These are phyloP conservation scores for Fagus sylvatica DNA, from an alignment of 306 rosid species.

Conservation along the genomic window DNA sequence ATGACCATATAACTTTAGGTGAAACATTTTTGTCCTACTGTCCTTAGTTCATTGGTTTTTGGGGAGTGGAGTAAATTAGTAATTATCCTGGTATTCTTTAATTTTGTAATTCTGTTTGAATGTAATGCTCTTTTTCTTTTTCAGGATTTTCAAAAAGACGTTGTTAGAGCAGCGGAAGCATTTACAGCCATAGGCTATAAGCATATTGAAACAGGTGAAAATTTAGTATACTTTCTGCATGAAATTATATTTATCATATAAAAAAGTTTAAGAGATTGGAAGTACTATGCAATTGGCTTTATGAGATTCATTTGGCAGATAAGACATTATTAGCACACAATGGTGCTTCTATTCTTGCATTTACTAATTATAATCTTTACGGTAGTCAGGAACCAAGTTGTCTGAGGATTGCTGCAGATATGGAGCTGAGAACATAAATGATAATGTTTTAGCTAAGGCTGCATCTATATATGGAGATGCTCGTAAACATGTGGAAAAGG, in stretches of 20 bases:
- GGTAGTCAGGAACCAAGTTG: constrained; percentile 90
- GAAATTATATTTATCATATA: neutral
- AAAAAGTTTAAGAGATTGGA: constrained; percentile 11
- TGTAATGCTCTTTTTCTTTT: constrained; percentile 14
- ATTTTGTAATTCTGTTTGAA: neutral
- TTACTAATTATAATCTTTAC: constrained; percentile 28
- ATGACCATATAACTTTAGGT: neutral
- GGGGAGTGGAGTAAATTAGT: neutral
- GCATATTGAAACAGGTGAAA: constrained; percentile 93
- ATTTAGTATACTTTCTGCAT: constrained; percentile 15
- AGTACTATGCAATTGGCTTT: constrained; percentile 13
- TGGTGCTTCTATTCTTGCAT: neutral
- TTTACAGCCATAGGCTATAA: constrained; percentile 80
- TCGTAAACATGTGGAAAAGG: constrained; percentile 94
- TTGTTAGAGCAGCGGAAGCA: constrained; percentile 85
- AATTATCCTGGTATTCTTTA: neutral
- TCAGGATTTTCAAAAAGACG: constrained; percentile 94
- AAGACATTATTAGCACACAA: constrained; percentile 20
- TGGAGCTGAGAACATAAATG: constrained; percentile 82
- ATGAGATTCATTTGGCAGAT: constrained; percentile 4
- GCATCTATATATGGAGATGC: constrained; percentile 95
- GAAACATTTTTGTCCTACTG: neutral
- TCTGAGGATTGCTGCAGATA: constrained; percentile 97
- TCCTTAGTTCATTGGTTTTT: neutral
- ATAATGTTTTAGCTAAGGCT: constrained; percentile 83